Evolutionary conservation across 768 basidiomycete genomes (phyloP).

Genomic region (Sistotremastrum niveocremeum): DNA sequence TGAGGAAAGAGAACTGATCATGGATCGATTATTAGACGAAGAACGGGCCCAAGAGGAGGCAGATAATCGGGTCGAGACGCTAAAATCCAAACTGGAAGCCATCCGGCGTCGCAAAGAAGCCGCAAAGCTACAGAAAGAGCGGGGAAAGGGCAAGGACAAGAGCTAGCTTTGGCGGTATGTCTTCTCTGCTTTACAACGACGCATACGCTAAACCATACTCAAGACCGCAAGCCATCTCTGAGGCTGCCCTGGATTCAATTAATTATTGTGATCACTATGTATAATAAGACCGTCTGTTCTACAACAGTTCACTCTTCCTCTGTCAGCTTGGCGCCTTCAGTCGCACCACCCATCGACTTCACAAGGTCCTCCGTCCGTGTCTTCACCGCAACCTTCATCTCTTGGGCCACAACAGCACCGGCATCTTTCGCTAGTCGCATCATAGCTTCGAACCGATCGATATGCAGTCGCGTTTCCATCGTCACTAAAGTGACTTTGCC

Average conservation of each 20-base stretch:
- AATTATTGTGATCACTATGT: too few relatives aligned
- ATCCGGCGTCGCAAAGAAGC: conserved; percentile 34
- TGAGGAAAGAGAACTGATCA: conserved; percentile 71
- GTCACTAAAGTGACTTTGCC: conserved; percentile 76
- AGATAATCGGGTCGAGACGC: conserved; percentile 52
- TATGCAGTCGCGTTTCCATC: conserved; percentile 89
- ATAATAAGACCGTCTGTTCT: too few relatives aligned
- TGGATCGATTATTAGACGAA: conserved; percentile 76
- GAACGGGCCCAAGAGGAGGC: conserved; percentile 82
- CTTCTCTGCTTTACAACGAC: too few relatives aligned
- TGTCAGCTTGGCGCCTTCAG: too few relatives aligned
- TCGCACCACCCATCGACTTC: conserved; percentile 36
- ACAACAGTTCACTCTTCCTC: too few relatives aligned
- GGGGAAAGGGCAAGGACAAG: too few relatives aligned
- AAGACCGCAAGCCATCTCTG: too few relatives aligned
- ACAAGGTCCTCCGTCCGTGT: conserved; percentile 49
- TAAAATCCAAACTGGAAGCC: conserved; percentile 55
- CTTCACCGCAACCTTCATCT: conserved; percentile 69
- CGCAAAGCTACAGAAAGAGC: conserved; percentile 6
- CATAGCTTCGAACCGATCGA: conserved; percentile 86
- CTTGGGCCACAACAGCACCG: conserved; percentile 59
- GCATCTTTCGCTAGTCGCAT: conserved; percentile 69
- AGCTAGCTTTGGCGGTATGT: too few relatives aligned
- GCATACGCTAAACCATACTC: too few relatives aligned
- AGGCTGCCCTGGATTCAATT: too few relatives aligned